phyloP scores from a whole-genome alignment of 331 rosid genomes.

The Stylosanthes scabra region DNA sequence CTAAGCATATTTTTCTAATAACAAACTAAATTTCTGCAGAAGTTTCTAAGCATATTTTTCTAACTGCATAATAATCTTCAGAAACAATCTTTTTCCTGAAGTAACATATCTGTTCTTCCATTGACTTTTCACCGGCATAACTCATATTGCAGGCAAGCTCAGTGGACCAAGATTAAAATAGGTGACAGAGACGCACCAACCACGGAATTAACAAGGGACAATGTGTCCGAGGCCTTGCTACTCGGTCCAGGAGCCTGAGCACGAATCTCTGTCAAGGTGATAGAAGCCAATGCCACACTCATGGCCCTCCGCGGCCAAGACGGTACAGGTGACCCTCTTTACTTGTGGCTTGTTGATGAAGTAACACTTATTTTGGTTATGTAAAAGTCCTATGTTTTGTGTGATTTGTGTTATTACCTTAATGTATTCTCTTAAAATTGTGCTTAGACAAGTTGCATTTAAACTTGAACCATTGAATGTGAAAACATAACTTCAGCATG shows the following conservation, averaged over 20 bases:
- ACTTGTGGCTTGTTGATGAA: constrained; percentile 5
- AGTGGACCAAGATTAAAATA: constrained; percentile 57
- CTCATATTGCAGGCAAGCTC: constrained; percentile 6
- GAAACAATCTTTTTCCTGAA: too few relatives aligned
- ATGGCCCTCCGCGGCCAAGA: constrained; percentile 56
- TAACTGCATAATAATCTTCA: not conserved
- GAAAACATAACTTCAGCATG: not conserved
- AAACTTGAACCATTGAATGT: too few relatives aligned
- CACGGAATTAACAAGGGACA: constrained; percentile 63
- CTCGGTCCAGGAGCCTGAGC: constrained; percentile 56
- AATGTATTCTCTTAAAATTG: too few relatives aligned
- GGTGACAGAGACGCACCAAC: constrained; percentile 60
- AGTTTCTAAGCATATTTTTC: too few relatives aligned
- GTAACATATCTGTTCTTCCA: not conserved
- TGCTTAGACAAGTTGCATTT: too few relatives aligned
- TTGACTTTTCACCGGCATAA: not conserved
- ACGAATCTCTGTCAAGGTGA: constrained; percentile 26
- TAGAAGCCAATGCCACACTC: constrained; percentile 50
- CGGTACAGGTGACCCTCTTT: constrained; percentile 44
- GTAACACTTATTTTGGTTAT: not conserved
- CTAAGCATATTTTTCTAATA: too few relatives aligned
- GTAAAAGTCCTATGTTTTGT: too few relatives aligned
- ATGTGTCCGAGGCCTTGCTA: constrained; percentile 45
- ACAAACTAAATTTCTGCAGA: too few relatives aligned
- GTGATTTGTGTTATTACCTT: too few relatives aligned